These are phyloP conservation scores for Aspergillus ibericus DNA, from an alignment of 2,329 filamentous ascomycete genomes.

Conservation along the genomic window DNA sequence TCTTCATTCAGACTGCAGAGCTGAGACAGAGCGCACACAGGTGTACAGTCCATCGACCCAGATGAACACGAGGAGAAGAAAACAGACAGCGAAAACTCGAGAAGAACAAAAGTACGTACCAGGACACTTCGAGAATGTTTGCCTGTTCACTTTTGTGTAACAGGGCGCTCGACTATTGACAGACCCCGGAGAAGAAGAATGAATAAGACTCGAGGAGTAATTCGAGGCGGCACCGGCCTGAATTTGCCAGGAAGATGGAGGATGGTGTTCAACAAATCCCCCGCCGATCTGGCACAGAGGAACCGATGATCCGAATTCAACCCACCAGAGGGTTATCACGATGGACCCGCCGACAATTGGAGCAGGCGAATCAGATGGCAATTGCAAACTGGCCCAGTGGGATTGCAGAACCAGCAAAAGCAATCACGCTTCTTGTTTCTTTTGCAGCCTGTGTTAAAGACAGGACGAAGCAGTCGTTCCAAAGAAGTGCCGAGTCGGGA, in stretches of 20 bases:
- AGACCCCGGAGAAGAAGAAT: conserved; percentile 23
- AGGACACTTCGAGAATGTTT: conserved; percentile 35
- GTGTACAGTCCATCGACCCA: not conserved
- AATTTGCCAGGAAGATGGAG: conserved; percentile 3
- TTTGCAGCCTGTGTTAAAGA: too few relatives aligned
- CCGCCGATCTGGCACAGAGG: conserved; percentile 10
- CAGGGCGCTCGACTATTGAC: conserved; percentile 31
- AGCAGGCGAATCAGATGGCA: conserved; percentile 25
- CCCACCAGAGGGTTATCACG: not conserved
- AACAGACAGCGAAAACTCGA: conserved; percentile 5
- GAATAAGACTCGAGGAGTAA: conserved; percentile 18
- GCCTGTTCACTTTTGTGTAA: conserved; percentile 32
- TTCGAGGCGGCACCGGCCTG: conserved; percentile 20
- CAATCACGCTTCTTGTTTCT: not conserved
- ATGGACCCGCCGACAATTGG: not conserved
- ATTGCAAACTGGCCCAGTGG: conserved; percentile 29
- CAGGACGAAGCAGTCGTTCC: conserved; percentile 20
- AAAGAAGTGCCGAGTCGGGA: conserved; percentile 17
- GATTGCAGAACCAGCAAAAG: conserved; percentile 17
- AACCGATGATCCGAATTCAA: conserved; percentile 4
- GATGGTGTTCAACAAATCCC: conserved; percentile 4
- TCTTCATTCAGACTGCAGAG: not conserved
- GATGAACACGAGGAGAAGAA: conserved; percentile 6
- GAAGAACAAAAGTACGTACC: conserved; percentile 26
- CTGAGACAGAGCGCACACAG: not conserved